Evolutionary conservation across 352 stramenopile species (phyloP), one percentile per base, ranked within the genome.

Genomic region (Pseudoperonospora humuli): DNA sequence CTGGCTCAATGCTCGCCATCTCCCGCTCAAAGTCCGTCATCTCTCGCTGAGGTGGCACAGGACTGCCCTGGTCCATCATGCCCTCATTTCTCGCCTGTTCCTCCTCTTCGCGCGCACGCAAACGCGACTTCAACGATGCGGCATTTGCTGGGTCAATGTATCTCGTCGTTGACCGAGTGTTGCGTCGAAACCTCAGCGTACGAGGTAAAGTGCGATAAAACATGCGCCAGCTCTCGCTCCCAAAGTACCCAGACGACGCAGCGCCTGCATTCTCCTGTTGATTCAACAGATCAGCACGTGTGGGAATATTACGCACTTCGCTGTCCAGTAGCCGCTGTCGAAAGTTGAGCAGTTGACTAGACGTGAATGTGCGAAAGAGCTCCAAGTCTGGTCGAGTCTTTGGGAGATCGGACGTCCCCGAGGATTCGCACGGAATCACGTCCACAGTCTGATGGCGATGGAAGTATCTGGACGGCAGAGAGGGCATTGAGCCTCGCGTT

Each of bases 141-240:
- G 75, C 75, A 41, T 90, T 90, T 1, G 75, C 61, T 7, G 68
- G 75, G 24, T 84, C 74, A 20, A 90, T 87, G 46, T 90, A 87
- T 17, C 78, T 39, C 17, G 78, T 90, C 0, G 71, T 86, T 2
- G 75, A 84, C 15, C 78, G 70, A 19, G 75, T 85, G 37, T 86
- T 85, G 50, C 83, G 75, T 11, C 75, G 75, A 54, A 87, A 90
- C 1, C 78, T 64, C 48, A 90, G 51, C 24, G 71, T 45, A 1
- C 78, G 75, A 15, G 78, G 78, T 34, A 86, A 42, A 26, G 78
- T 84, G 11, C 77, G 67, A 31, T 84, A 83, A 36, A 84, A 89
- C 2, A 78, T 58, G 2, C 72, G 57, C 69, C 73, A 83, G 35
- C 61, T 84, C 1, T 59, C 45, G 58, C 17, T 69, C n/a, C 34